phyloP scores from a whole-genome alignment of 768 basidiomycete genomes.

The Arthromyces matolae region DNA sequence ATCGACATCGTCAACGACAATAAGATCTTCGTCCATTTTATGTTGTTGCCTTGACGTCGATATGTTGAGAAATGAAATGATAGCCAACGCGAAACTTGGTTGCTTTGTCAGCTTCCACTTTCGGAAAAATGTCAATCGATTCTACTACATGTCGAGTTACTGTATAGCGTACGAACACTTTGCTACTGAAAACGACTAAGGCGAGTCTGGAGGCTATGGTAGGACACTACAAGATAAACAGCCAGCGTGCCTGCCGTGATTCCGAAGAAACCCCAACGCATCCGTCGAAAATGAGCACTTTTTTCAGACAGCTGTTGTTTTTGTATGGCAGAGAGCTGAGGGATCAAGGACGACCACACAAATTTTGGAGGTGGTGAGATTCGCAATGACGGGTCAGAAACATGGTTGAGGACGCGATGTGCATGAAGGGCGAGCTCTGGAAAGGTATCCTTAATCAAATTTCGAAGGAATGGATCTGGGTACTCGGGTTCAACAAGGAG shows the following conservation, averaged over 20 bases:
- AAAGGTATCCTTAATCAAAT: conserved; percentile 52
- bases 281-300: conserved; percentile 43
- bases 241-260: conserved; percentile 40
- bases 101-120: no score
- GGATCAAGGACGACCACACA: conserved; percentile 38
- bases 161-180: neutral
- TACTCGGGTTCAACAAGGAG: conserved; percentile 56
- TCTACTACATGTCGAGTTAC: no score
- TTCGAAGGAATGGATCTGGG: conserved; percentile 55
- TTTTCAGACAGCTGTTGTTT: conserved; percentile 30
- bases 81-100: no score
- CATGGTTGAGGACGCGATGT: conserved; percentile 38
- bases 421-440: conserved; percentile 58
- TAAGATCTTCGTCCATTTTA: conserved; percentile 62
- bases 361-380: conserved; percentile 15
- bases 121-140: no score
- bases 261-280: conserved; percentile 53
- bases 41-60: no score
- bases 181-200: neutral
- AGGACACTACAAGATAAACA: conserved; percentile 33
- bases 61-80: no score
- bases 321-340: conserved; percentile 21
- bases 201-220: neutral
- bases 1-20: conserved; percentile 59
- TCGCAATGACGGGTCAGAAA: conserved; percentile 17